Base-by-base conservation (phyloP, 2,329 filamentous ascomycete species). In the Fusarium albosuccineum region DNA sequence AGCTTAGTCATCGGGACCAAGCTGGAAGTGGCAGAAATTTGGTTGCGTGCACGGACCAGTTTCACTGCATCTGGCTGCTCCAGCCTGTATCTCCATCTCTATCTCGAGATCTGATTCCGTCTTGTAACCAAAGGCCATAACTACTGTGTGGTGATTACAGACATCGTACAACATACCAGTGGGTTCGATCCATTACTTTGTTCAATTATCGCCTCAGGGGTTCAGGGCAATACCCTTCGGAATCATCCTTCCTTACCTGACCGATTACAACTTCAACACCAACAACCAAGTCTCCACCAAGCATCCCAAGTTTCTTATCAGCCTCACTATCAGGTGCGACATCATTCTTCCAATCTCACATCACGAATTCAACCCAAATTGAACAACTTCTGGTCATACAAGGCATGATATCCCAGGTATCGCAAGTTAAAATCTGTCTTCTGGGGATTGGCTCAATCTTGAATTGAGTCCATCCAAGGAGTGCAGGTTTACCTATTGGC, bases 1-100 rank as follows among this genome's bases (percentile, higher is more conserved):
- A 29, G 16, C 62, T 68, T 68, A 68, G 65, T 68, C 65, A 68
- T 63, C 52, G 22, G 42, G 14, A 29, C 66, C 62, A 56, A 49
- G 36, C 37, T 57, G 66, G 64, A 65, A 17, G 22, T 49, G 36
- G 36, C 22, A 34, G 33, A 36, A 62, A 60, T 66, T 60, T 34
- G 14, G 52, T 29, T 17, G 29, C 36, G 16, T 6, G 30, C 39
- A 58, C 48, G 45, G 39, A 29, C 48, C 40, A 46, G 26, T 34
- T 14, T 22, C 9, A 30, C 26, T 39, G 22, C 17, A 9, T 6
- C 33, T 52, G 30, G 45, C 46, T 17, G 33, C 17, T 49, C 46
- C 22, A 22, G 26, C 14, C 30, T 14, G 13, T 5, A 37, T 17
- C 22, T 22, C 22, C 22, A 11, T 33, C 22, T 22, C 22, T 4